These are phyloP conservation scores for Streptanthus diversifolius DNA, from an alignment of 345 rosid genomes.

Conservation along the genomic window DNA sequence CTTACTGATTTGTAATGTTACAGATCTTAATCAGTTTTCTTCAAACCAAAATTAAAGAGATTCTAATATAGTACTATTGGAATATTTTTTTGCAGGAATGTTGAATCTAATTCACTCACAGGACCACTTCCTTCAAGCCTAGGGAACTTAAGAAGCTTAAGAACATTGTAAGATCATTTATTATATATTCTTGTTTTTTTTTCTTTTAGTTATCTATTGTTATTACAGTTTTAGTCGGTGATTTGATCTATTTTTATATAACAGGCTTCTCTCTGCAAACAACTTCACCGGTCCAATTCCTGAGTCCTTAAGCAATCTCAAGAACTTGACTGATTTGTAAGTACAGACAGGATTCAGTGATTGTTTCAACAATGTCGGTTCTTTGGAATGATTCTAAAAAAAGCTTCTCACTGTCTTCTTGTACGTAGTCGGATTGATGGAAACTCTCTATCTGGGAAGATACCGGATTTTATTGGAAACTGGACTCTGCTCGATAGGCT, in stretches of 20 bases:
- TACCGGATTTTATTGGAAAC: slow-evolving; percentile 76
- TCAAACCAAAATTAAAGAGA: not conserved
- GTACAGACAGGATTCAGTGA: slow-evolving; percentile 26
- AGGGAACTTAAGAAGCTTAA: slow-evolving; percentile 55
- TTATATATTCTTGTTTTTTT: not conserved
- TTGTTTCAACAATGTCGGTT: not conserved
- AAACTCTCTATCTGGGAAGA: slow-evolving; percentile 58
- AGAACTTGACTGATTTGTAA: slow-evolving; percentile 72
- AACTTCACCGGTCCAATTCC: slow-evolving; percentile 74
- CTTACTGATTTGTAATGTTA: slow-evolving; percentile 58
- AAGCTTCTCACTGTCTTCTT: slow-evolving; percentile 12
- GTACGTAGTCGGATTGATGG: slow-evolving; percentile 88
- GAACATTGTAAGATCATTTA: slow-evolving; percentile 46
- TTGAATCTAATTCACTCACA: slow-evolving; percentile 57
- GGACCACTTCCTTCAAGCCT: slow-evolving; percentile 63
- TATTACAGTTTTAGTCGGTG: not conserved
- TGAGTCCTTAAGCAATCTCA: slow-evolving; percentile 55
- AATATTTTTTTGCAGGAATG: slow-evolving; percentile 37
- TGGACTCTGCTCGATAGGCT: slow-evolving; percentile 61
- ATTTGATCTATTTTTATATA: slow-evolving; percentile 30
- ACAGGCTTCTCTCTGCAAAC: slow-evolving; percentile 71
- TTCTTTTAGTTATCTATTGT: not conserved
- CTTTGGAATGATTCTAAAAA: not conserved
- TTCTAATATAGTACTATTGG: not conserved
- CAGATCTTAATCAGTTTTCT: not conserved